Conservation (phyloP, 176 grass and related monocot species). For the Rhynchospora pubera region DNA sequence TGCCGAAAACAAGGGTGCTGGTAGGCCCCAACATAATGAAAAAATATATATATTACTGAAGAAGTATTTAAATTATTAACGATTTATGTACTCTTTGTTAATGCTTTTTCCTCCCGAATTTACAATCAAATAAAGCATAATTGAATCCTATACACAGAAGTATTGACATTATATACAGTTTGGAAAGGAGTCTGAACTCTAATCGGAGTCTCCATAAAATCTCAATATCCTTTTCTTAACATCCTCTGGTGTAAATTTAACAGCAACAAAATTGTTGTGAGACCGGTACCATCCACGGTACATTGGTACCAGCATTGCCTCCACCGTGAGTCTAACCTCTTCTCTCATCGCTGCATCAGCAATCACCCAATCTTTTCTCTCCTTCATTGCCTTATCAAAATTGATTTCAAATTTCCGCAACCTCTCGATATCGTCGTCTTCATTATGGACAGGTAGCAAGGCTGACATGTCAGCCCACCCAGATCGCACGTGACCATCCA, state of each 20-base stretch:
- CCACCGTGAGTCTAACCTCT: conserved; percentile 24
- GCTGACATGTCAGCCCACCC: conserved; percentile 31
- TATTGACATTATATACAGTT: too few relatives aligned
- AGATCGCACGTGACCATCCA: conserved; percentile 29
- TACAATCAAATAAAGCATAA: too few relatives aligned
- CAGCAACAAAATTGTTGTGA: not conserved
- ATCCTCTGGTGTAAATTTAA: conserved; percentile 31
- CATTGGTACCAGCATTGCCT: conserved; percentile 33
- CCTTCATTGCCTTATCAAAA: not conserved
- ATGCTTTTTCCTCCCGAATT: too few relatives aligned
- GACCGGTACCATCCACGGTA: conserved; percentile 47
- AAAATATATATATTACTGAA: too few relatives aligned
- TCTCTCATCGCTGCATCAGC: conserved; percentile 30
- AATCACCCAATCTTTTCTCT: conserved; percentile 49
- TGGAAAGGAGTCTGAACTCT: not conserved
- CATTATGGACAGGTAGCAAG: not conserved
- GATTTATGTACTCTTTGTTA: too few relatives aligned
- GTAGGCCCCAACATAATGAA: too few relatives aligned
- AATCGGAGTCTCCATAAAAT: not conserved
- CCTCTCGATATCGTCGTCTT: conserved; percentile 19
- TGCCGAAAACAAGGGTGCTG: too few relatives aligned
- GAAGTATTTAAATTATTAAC: too few relatives aligned
- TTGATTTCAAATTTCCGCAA: conserved; percentile 3
- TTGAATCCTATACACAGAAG: too few relatives aligned
- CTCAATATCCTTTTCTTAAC: conserved; percentile 10